Percentiles rank a stretch among this genome's conserved stretches.
These are phyloP conservation scores for Notholithocarpus densiflorus DNA, from an alignment of 306 rosid species.

Conservation along the genomic window DNA sequence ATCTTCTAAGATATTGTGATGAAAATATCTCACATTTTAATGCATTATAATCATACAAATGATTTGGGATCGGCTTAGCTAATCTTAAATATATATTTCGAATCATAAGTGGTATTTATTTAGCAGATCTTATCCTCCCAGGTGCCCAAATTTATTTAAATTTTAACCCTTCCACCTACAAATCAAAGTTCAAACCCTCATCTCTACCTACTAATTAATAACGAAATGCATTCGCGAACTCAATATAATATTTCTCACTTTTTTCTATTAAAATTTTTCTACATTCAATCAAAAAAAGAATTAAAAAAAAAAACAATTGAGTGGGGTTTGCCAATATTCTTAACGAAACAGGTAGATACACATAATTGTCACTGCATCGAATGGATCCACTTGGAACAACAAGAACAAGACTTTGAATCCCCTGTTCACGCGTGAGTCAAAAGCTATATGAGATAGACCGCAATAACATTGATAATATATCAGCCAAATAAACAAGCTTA, in stretches of 20 bases:
- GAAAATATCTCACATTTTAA: not conserved
- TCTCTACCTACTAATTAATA: conserved; percentile 16
- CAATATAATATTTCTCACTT: not conserved
- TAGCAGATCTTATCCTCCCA: conserved; percentile 38
- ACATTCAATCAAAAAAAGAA: conserved; percentile 2
- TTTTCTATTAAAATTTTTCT: conserved; percentile 4
- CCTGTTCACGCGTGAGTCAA: conserved; percentile 50
- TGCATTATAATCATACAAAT: not conserved
- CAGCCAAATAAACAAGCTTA: conserved; percentile 22
- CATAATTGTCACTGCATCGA: conserved; percentile 30
- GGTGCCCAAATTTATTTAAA: conserved; percentile 26
- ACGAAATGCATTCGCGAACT: conserved; percentile 13
- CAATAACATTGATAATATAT: conserved; percentile 36
- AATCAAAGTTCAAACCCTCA: conserved; percentile 11
- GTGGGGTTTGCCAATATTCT: not conserved
- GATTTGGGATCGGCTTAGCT: conserved; percentile 14
- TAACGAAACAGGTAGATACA: conserved; percentile 33
- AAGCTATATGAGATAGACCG: conserved; percentile 57
- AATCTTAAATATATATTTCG: conserved; percentile 22
- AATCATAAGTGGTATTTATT: conserved; percentile 17
- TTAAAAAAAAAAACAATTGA: conserved; percentile 16
- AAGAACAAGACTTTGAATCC: conserved; percentile 24
- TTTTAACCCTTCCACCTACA: conserved; percentile 36
- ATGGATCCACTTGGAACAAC: conserved; percentile 35
- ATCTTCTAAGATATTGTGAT: not conserved